Evolutionary conservation across 805 yeast genomes (phyloP).

Genomic region (Sugiyamaella chiloensis): DNA sequence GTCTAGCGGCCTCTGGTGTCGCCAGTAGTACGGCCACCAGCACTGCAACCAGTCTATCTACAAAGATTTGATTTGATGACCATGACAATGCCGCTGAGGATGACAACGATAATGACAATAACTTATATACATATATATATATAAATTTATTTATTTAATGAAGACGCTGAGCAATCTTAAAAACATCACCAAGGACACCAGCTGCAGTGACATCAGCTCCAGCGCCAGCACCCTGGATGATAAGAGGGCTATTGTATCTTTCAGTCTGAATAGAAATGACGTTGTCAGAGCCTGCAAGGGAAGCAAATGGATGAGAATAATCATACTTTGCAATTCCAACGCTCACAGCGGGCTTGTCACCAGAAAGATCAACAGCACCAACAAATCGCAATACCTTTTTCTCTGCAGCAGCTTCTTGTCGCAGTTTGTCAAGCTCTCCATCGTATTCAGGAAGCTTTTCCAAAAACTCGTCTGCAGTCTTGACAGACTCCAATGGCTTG

Average conservation of each 20-base stretch:
- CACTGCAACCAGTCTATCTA: too few species aligned
- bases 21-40: background rate
- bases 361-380: conserved; percentile 77
- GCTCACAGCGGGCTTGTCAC: conserved; percentile 51
- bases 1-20: background rate
- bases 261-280: conserved; percentile 88
- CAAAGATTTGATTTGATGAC: too few species aligned
- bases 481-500: conserved; percentile 59
- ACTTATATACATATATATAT: background rate
- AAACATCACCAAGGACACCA: conserved; percentile 91
- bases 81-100: too few species aligned
- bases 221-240: conserved; percentile 96
- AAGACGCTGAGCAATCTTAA: conserved; percentile 72
- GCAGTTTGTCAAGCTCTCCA: conserved; percentile 68
- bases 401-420: conserved; percentile 76
- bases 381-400: conserved; percentile 90
- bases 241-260: conserved; percentile 89
- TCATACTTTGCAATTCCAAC: conserved; percentile 90
- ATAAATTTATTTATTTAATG: background rate
- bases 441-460: conserved; percentile 80
- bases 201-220: conserved; percentile 76
- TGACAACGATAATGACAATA: too few species aligned
- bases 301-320: conserved; percentile 89
- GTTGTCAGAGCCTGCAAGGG: conserved; percentile 93
- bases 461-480: conserved; percentile 73